Conservation (phyloP, 1,284 basidiomycete species). For the Leccinum solheimii region DNA sequence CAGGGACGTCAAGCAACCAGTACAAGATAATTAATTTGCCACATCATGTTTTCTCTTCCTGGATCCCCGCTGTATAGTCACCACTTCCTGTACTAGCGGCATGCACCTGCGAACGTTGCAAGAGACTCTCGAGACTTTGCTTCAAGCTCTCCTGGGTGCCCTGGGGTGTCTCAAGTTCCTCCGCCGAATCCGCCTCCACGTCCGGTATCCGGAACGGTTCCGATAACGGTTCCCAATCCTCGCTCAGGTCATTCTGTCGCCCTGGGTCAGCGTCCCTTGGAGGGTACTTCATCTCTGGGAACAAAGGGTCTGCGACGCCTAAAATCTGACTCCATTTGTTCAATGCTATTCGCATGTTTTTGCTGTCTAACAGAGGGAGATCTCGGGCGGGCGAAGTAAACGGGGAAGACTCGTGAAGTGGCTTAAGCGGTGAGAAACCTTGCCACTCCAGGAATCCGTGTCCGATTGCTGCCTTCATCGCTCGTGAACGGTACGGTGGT, state of each 20-base stretch:
- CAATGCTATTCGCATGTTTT: conserved; percentile 33
- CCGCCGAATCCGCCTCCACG: neutral
- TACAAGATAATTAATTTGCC: neutral
- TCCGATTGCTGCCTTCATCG: conserved; percentile 33
- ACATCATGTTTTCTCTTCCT: conserved; percentile 1
- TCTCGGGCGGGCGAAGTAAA: conserved; percentile 23
- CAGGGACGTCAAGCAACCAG: conserved; percentile 5
- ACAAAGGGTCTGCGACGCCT: conserved; percentile 33
- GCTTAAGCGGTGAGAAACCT: conserved; percentile 31
- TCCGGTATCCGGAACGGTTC: conserved; percentile 7
- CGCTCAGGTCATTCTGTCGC: neutral
- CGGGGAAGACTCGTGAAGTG: conserved; percentile 32
- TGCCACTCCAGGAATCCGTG: conserved; percentile 35
- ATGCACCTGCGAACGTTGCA: conserved; percentile 16
- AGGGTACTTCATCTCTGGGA: conserved; percentile 28
- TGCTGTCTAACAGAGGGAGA: conserved; percentile 19
- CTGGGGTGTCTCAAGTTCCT: conserved; percentile 8
- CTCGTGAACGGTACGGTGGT: conserved; percentile 30
- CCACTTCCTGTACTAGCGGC: neutral
- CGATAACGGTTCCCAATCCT: conserved; percentile 31
- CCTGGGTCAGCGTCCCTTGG: conserved; percentile 6
- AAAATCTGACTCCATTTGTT: conserved; percentile 39
- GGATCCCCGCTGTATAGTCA: neutral
- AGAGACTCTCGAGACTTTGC: conserved; percentile 26
- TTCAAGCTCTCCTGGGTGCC: conserved; percentile 21